These are phyloP conservation scores for Ramaria sp. DNA, from an alignment of 768 basidiomycete species.

Conservation along the genomic window DNA sequence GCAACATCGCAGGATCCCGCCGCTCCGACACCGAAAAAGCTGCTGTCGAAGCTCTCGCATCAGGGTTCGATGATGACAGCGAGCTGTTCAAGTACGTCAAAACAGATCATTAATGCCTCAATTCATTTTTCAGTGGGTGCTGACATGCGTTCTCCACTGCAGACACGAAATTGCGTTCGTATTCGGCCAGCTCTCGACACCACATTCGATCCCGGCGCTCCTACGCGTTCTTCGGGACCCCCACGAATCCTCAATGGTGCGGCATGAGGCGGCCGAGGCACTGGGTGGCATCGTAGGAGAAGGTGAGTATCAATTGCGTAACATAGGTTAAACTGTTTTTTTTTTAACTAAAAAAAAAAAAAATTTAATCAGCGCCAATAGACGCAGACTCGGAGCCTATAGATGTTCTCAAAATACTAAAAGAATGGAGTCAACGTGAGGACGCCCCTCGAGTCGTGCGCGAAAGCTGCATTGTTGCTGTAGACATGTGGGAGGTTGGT, in stretches of 20 bases:
- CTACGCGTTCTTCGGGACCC: slow-evolving; percentile 62
- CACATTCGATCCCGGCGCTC: slow-evolving; percentile 79
- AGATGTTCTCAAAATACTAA: slow-evolving; percentile 77
- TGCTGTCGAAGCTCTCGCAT: slow-evolving; percentile 82
- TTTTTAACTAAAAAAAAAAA: slow-evolving; percentile 19
- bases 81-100: slow-evolving; percentile 83
- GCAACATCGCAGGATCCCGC: slow-evolving; percentile 78
- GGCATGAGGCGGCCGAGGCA: slow-evolving; percentile 97
- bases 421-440: slow-evolving; percentile 69
- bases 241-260: slow-evolving; percentile 88
- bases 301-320: not conserved
- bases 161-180: slow-evolving; percentile 99
- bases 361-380: slow-evolving; percentile 7
- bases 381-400: slow-evolving; percentile 34
- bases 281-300: slow-evolving; percentile 79
- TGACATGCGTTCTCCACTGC: slow-evolving; percentile 6
- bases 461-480: slow-evolving; percentile 92
- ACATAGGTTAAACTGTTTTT: not conserved
- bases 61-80: slow-evolving; percentile 81
- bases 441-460: slow-evolving; percentile 84
- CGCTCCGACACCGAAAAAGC: slow-evolving; percentile 76
- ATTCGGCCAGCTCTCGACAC: slow-evolving; percentile 88
- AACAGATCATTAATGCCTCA: not conserved
- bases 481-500: slow-evolving; percentile 94
- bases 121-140: not conserved